Evolutionary conservation across 768 basidiomycete genomes (phyloP), one percentile per base, ranked within the genome.

Genomic region (Boletus pseudo-olivaceus): DNA sequence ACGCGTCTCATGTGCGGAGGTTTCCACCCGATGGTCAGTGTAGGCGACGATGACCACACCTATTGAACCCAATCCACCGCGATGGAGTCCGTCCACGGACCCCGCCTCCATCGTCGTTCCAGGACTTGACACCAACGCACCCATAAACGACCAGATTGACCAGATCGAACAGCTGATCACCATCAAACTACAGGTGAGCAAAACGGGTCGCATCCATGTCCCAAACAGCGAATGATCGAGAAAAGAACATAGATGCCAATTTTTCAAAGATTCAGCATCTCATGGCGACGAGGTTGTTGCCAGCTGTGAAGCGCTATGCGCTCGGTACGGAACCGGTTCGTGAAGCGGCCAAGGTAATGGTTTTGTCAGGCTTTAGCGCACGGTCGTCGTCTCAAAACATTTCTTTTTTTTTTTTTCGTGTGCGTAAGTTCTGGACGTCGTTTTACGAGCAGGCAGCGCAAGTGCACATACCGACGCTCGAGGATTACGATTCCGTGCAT

Each of bases 151-250:
- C 63, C 94, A 97, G 73, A 87, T 93, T 50, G 93, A 96, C 64
- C 91, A 95, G 71, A 92, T 97, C 54, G 95, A 98, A 71, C 95
- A 97, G 67, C 78, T 95, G 64, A 95, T 96, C 57, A 94, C 95
- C 9, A 79, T 94, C 49, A 88, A 93, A 60, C 77, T 98, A 11
- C 94, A 95, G 81, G 92, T 88, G 51, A 59, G 67, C 35, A 38
- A 7, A 39, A 15, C 35, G 6, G 35, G n/a, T 43, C 44, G 14
- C 35, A 17, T 14, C n/a, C 38, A 10, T 30, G 35, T 57, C 51
- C 52, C 51, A 46, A 38, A 50, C 45, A 37, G 39, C 51, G 50
- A 51, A 59, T 59, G 60, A 58, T 60, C 40, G 39, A 20, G 47
- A 32, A 65, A 48, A 92, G 90, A 87, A 93, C 67, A 87, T 95